A percentile compares a stretch with the other conserved stretches of the same genome.
Conservation (phyloP, 257 asterid genomes). For the Perilla frutescens region DNA sequence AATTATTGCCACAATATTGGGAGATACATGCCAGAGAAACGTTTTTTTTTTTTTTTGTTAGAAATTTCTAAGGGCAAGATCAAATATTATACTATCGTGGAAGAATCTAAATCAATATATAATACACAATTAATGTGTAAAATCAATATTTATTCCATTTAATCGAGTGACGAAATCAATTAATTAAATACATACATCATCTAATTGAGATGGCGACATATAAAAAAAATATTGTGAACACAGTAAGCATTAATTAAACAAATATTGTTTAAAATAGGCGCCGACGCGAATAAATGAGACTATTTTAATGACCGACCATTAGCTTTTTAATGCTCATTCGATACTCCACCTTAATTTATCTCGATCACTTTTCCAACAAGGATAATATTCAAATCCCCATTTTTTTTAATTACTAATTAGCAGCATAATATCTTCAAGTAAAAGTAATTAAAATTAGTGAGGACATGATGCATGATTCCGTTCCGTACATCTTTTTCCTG, state of each 20-base stretch:
- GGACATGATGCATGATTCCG: not conserved
- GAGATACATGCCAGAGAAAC: not conserved
- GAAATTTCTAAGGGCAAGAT: not conserved
- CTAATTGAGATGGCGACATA: too few species aligned
- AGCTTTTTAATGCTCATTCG: constrained; percentile 4
- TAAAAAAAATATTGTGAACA: too few species aligned
- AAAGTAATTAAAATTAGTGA: not conserved
- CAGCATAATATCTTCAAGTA: not conserved
- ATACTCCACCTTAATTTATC: not conserved
- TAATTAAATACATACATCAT: too few species aligned
- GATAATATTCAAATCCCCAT: not conserved
- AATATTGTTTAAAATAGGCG: too few species aligned
- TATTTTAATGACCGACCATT: constrained; percentile 29
- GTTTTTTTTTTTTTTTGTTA: too few species aligned
- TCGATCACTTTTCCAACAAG: not conserved
- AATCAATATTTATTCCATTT: too few species aligned
- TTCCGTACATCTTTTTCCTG: constrained; percentile 2
- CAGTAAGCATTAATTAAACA: too few species aligned
- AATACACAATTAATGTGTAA: too few species aligned
- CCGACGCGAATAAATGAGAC: not conserved
- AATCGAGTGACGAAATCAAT: too few species aligned
- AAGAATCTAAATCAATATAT: too few species aligned
- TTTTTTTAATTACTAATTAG: not conserved
- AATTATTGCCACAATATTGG: not conserved
- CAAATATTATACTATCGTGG: too few species aligned